phyloP scores from a whole-genome alignment of 306 rosid species.

The Lotus japonicus region DNA sequence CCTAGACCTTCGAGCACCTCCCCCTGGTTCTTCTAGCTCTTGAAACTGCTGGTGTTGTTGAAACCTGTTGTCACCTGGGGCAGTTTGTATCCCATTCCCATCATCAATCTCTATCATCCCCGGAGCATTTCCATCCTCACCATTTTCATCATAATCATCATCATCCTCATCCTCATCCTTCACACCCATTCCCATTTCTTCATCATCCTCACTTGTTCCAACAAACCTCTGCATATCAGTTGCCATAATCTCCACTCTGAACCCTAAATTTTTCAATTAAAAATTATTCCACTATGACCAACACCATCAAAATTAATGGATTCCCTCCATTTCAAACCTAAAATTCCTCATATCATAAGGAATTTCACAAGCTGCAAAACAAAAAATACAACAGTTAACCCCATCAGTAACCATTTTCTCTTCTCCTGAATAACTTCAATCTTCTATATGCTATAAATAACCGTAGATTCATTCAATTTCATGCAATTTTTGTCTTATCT shows the following conservation, averaged over 20 bases:
- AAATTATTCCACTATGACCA: slow-evolving; percentile 8
- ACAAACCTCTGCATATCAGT: slow-evolving; percentile 69
- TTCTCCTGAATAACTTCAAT: background rate
- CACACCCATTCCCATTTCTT: slow-evolving; percentile 85
- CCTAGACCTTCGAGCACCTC: slow-evolving; percentile 78
- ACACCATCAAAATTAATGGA: slow-evolving; percentile 14
- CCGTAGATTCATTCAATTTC: background rate
- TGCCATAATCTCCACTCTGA: slow-evolving; percentile 50
- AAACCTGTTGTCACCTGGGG: slow-evolving; percentile 48
- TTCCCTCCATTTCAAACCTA: slow-evolving; percentile 3
- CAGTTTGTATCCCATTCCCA: slow-evolving; percentile 50
- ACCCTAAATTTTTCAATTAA: slow-evolving; percentile 12
- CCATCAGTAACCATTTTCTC: background rate
- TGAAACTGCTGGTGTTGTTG: slow-evolving; percentile 56
- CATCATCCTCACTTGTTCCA: slow-evolving; percentile 88
- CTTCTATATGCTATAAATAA: background rate
- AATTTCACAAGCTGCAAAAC: slow-evolving; percentile 23
- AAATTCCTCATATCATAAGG: background rate
- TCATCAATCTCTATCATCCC: slow-evolving; percentile 67
- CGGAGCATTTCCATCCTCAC: slow-evolving; percentile 30
- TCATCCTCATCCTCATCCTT: slow-evolving; percentile 76
- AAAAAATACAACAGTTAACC: slow-evolving; percentile 6
- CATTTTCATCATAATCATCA: slow-evolving; percentile 42
- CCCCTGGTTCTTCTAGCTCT: slow-evolving; percentile 72
- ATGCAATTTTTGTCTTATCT: background rate